phyloP scores from a whole-genome alignment of 805 yeast genomes.

The Candida tallmaniae region DNA sequence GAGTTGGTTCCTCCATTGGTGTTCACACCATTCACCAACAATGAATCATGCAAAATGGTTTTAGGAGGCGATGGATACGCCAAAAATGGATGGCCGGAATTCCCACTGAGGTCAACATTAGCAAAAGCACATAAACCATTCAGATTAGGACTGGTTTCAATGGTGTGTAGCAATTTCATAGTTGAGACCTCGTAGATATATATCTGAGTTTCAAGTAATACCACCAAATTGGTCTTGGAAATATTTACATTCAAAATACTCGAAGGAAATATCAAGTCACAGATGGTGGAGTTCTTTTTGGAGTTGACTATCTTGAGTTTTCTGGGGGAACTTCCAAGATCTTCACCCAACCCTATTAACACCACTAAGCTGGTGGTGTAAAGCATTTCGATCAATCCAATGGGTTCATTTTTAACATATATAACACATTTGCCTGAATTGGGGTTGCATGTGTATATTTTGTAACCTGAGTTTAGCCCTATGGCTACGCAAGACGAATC shows the following conservation, averaged over 20 bases:
- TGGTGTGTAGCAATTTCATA: constrained; percentile 40
- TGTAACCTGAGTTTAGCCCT: constrained; percentile 61
- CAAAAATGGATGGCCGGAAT: constrained; percentile 45
- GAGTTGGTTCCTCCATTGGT: constrained; percentile 39
- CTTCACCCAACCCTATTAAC: constrained; percentile 73
- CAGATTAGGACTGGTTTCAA: constrained; percentile 39
- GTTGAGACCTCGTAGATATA: constrained; percentile 38
- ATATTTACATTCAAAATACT: constrained; percentile 37
- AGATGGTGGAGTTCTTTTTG: constrained; percentile 49
- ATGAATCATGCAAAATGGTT: constrained; percentile 39
- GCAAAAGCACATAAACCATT: constrained; percentile 63
- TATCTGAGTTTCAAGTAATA: constrained; percentile 40
- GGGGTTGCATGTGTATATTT: constrained; percentile 74
- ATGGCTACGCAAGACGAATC: constrained; percentile 79
- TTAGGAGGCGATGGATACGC: constrained; percentile 80
- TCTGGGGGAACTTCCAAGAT: constrained; percentile 69
- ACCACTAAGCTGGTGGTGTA: constrained; percentile 86
- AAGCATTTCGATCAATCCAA: constrained; percentile 81
- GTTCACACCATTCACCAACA: constrained; percentile 36
- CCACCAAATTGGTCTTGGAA: constrained; percentile 29
- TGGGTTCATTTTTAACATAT: constrained; percentile 42
- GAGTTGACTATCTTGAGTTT: constrained; percentile 81
- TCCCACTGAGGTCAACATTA: constrained; percentile 13
- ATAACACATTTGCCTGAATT: constrained; percentile 28
- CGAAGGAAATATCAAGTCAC: constrained; percentile 41